A percentile compares a stretch with the other conserved stretches of the same genome.
phyloP scores from a whole-genome alignment of 345 rosid genomes.

The Tarenaya hassleriana region DNA sequence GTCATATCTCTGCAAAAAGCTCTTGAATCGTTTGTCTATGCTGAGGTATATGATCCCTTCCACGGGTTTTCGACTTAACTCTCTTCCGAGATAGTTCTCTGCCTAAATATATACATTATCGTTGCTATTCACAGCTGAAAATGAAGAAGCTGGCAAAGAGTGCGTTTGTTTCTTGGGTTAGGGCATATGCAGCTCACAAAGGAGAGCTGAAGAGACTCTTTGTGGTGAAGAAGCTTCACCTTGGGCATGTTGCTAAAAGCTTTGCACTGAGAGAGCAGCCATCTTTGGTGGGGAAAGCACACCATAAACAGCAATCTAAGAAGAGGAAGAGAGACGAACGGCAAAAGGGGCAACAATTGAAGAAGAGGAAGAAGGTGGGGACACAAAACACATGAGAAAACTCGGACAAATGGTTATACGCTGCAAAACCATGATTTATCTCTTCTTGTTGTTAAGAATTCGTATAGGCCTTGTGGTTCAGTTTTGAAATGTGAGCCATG shows the following conservation, averaged over 20 bases:
- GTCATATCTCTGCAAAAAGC: constrained; percentile 64
- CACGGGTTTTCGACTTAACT: background rate
- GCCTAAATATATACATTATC: constrained; percentile 14
- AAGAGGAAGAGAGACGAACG: constrained; percentile 81
- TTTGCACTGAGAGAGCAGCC: constrained; percentile 90
- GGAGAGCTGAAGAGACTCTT: constrained; percentile 87
- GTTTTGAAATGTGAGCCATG: no score
- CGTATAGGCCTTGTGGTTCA: no score
- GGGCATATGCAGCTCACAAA: constrained; percentile 84
- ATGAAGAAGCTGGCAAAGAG: constrained; percentile 62
- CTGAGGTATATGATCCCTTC: constrained; percentile 44
- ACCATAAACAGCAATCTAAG: constrained; percentile 67
- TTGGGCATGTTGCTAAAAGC: constrained; percentile 97
- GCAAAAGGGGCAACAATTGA: constrained; percentile 34
- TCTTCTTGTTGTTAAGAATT: no score
- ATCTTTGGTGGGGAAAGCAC: constrained; percentile 69
- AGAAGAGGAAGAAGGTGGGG: constrained; percentile 36
- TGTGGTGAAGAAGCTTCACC: constrained; percentile 82
- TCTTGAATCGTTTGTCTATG: constrained; percentile 52
- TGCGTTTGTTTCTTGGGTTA: constrained; percentile 90
- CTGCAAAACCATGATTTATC: no score
- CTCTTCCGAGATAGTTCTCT: background rate
- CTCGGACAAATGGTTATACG: no score
- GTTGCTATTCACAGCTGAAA: constrained; percentile 42
- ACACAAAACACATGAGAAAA: no score